These are phyloP conservation scores for Diplodia mutila DNA, from an alignment of 2,329 filamentous ascomycete genomes.

Conservation along the genomic window DNA sequence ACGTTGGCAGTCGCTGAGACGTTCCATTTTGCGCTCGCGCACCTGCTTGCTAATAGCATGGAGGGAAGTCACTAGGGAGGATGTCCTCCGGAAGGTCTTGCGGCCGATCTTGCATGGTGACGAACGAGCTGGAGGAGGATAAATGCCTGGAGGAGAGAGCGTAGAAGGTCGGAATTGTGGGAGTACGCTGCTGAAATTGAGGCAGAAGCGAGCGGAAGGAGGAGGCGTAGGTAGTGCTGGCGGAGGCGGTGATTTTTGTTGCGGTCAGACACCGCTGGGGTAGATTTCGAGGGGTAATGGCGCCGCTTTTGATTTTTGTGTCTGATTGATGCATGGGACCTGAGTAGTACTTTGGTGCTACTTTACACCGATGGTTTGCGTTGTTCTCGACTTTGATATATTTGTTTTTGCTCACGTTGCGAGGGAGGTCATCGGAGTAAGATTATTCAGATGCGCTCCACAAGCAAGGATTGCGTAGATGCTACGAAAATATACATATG, in stretches of 20 bases:
- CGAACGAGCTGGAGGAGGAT: no score
- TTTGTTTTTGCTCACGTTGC: background rate
- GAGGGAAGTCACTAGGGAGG: constrained; percentile 12
- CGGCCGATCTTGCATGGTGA: background rate
- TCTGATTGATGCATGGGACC: background rate
- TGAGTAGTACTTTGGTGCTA: background rate
- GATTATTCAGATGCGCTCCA: background rate
- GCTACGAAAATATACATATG: background rate
- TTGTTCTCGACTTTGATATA: background rate
- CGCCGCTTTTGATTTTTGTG: background rate
- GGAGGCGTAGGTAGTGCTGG: background rate
- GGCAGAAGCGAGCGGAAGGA: background rate
- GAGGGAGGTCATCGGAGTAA: background rate
- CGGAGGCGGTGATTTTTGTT: background rate
- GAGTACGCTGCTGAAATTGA: background rate
- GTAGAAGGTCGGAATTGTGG: background rate
- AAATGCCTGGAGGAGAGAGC: no score
- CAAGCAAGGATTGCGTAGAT: background rate
- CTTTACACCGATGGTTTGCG: background rate
- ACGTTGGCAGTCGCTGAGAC: background rate
- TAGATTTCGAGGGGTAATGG: background rate
- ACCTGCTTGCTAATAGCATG: background rate
- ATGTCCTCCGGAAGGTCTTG: background rate
- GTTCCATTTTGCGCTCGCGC: background rate
- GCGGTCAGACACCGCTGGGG: background rate